phyloP scores from a whole-genome alignment of 176 grass and related monocot genomes.

The Phoenix roebelenii region DNA sequence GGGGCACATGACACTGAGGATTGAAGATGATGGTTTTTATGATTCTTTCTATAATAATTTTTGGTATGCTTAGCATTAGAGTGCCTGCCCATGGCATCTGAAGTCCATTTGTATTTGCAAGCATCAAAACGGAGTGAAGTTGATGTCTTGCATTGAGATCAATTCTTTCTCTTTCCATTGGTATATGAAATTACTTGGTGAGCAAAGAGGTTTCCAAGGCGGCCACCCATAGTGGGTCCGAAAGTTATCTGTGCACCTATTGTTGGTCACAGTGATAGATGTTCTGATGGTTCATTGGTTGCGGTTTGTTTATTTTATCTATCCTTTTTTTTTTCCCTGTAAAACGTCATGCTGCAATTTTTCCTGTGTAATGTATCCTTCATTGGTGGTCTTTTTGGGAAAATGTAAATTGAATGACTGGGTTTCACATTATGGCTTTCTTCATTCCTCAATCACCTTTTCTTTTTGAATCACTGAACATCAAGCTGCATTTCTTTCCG shows the following conservation, averaged over 20 bases:
- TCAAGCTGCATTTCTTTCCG: not conserved
- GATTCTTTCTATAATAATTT: constrained; percentile 23
- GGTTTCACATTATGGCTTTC: not conserved
- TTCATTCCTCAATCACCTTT: not conserved
- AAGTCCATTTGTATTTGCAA: too few species aligned
- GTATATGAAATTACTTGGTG: not conserved
- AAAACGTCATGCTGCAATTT: constrained; percentile 6
- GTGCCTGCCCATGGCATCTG: not conserved
- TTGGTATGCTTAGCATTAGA: not conserved
- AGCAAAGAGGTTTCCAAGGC: not conserved
- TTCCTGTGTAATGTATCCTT: constrained; percentile 50
- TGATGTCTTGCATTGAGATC: not conserved
- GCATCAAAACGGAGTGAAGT: not conserved
- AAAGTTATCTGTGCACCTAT: not conserved
- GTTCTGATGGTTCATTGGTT: constrained; percentile 1
- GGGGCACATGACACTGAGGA: constrained; percentile 64
- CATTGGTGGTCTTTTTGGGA: constrained; percentile 42
- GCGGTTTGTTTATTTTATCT: not conserved
- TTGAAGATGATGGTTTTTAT: constrained; percentile 19
- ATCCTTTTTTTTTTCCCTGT: not conserved
- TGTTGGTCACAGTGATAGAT: not conserved
- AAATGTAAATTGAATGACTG: constrained; percentile 4
- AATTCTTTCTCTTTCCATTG: constrained; percentile 7
- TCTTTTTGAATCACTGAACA: too few species aligned
- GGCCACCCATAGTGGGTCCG: too few species aligned